Percentiles rank a stretch among this genome's conserved stretches.
Conservation (phyloP, 1,139 yeast species). For the Yamadazyma mexicana region DNA sequence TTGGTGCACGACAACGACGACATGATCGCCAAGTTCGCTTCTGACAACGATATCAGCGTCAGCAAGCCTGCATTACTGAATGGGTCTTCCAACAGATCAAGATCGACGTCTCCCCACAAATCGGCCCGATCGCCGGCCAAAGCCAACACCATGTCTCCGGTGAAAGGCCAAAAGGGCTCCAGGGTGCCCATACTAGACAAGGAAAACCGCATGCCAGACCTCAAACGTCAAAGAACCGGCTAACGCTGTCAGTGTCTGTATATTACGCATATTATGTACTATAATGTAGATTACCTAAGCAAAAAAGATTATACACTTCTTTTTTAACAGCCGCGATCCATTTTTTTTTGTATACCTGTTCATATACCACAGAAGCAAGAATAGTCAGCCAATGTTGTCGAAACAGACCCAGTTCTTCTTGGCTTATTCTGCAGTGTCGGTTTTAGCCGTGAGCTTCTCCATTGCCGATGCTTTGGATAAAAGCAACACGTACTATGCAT, state of each 20-base stretch:
- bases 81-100: background rate
- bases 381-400: conserved; percentile 4
- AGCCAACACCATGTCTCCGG: conserved; percentile 9
- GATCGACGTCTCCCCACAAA: conserved; percentile 2
- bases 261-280: conserved; percentile 2
- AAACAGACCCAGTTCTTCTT: conserved; percentile 21
- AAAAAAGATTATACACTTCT: too few relatives aligned
- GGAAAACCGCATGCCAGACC: conserved; percentile 14
- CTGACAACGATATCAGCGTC: background rate
- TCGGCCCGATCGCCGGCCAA: conserved; percentile 6
- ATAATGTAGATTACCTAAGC: background rate
- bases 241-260: conserved; percentile 3
- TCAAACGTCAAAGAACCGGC: conserved; percentile 17
- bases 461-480: conserved; percentile 24
- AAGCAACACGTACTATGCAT: conserved; percentile 29
- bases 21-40: conserved; percentile 1
- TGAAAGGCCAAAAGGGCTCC: conserved; percentile 7
- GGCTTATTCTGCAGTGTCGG: conserved; percentile 27
- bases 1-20: conserved; percentile 1
- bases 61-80: conserved; percentile 8
- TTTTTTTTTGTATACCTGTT: background rate
- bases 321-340: background rate
- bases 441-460: conserved; percentile 27
- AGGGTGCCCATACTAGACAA: conserved; percentile 13
- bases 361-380: background rate